Evolutionary conservation across 768 basidiomycete species (phyloP).

Genomic region (Hygrophoropsis aurantiaca): DNA sequence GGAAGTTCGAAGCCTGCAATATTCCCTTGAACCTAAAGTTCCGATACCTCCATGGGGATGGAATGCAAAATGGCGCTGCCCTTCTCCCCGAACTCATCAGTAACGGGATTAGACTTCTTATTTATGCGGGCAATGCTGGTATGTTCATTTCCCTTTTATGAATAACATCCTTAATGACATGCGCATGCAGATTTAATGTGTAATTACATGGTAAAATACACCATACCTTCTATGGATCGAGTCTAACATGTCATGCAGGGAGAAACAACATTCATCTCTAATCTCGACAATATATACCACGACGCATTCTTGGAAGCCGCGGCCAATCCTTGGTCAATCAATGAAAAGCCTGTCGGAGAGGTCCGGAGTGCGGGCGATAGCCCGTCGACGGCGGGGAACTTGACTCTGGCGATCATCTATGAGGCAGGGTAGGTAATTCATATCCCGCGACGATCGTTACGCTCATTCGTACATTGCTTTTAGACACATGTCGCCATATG

Average conservation of each 20-base stretch:
- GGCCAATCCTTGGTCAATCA: constrained; percentile 32
- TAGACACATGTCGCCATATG: constrained; percentile 43
- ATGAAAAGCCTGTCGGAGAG: constrained; percentile 39
- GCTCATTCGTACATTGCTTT: neutral
- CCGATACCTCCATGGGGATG: constrained; percentile 42
- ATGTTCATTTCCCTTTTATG: constrained; percentile 4
- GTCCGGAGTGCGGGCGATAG: constrained; percentile 41
- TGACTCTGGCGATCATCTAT: constrained; percentile 48
- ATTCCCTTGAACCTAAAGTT: constrained; percentile 45
- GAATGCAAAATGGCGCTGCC: constrained; percentile 47
- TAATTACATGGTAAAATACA: constrained; percentile 30
- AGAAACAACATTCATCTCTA: constrained; percentile 41
- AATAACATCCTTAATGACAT: neutral
- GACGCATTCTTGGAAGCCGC: constrained; percentile 33
- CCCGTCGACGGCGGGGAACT: constrained; percentile 39
- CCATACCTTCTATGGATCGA: no score
- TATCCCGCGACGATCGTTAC: neutral
- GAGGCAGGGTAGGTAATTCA: constrained; percentile 44
- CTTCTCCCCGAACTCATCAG: constrained; percentile 50
- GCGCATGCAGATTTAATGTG: constrained; percentile 32
- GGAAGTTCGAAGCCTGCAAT: constrained; percentile 35
- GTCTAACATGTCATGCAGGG: constrained; percentile 34
- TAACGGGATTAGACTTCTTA: constrained; percentile 48
- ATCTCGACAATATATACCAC: constrained; percentile 39
- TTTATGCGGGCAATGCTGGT: constrained; percentile 35